phyloP scores from a whole-genome alignment of 2,329 filamentous ascomycete species.

The Microsporum audouinii region DNA sequence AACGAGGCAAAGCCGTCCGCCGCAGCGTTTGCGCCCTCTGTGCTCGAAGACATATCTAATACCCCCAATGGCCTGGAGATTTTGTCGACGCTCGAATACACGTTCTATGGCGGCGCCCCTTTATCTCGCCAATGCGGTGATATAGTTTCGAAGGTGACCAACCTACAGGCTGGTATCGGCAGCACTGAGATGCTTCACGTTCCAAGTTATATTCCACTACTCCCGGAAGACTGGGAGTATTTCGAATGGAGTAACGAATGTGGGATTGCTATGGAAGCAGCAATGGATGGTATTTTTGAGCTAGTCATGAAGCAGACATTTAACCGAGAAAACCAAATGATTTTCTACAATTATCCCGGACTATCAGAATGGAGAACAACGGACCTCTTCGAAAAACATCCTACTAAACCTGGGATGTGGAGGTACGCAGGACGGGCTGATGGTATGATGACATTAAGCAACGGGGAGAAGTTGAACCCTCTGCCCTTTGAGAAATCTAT shows the following conservation, averaged over 20 bases:
- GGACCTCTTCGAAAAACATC: neutral
- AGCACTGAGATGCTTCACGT: neutral
- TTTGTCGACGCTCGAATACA: no score
- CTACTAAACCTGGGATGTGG: neutral
- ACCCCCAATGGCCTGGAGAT: no score
- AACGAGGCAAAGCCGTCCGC: no score
- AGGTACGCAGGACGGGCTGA: neutral
- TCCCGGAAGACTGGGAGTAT: neutral
- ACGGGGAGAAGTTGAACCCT: conserved; percentile 1
- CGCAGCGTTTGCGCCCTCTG: no score
- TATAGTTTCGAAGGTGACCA: neutral
- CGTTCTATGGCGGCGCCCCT: neutral
- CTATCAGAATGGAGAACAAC: neutral
- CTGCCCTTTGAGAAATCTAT: neutral
- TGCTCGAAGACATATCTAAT: no score
- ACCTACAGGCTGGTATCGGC: neutral
- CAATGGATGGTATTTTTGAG: neutral
- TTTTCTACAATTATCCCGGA: neutral
- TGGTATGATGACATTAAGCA: neutral
- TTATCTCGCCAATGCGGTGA: neutral
- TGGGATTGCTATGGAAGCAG: neutral
- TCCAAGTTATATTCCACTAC: neutral
- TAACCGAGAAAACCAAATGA: neutral
- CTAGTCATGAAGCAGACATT: neutral
- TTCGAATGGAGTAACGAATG: neutral